Percentiles rank a stretch among this genome's conserved stretches.
These are phyloP conservation scores for Chlorella sp. DNA, from an alignment of 139 green algal genomes.

Conservation along the genomic window DNA sequence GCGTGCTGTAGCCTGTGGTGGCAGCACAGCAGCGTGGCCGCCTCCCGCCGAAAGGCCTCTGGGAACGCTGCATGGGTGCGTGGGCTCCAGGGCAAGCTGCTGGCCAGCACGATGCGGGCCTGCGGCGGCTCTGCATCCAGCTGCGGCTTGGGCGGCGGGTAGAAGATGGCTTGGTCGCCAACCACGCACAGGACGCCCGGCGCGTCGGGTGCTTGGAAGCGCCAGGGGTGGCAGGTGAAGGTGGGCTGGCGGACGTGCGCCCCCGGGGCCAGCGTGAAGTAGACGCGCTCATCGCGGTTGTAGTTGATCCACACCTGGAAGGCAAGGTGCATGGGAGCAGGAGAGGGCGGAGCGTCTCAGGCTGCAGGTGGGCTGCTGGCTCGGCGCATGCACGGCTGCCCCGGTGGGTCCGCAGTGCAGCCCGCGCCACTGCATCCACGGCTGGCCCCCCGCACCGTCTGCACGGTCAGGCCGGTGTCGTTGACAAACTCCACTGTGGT, in stretches of 20 bases:
- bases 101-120: not conserved
- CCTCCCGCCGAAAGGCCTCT: not conserved
- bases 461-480: constrained; percentile 7
- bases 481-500: constrained; percentile 25
- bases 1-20: not conserved
- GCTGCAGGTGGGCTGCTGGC: not conserved
- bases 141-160: not conserved
- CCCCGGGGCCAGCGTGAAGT: not conserved
- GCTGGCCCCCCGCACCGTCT: not conserved
- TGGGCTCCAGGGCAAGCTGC: not conserved
- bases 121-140: not conserved
- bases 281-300: not conserved
- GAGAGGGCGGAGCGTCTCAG: not conserved
- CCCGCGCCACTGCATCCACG: too few relatives aligned
- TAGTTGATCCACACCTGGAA: constrained; percentile 8
- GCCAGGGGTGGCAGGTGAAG: constrained; percentile 7
- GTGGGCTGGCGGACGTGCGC: constrained; percentile 13
- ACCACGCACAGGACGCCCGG: not conserved
- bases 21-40: constrained; percentile 17
- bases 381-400: not conserved
- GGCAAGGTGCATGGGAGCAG: not conserved
- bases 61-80: constrained; percentile 1
- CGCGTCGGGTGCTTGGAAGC: not conserved
- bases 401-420: too few relatives aligned
- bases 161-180: constrained; percentile 14